Conservation (phyloP, 768 basidiomycete species). For the Mycena crocata region DNA sequence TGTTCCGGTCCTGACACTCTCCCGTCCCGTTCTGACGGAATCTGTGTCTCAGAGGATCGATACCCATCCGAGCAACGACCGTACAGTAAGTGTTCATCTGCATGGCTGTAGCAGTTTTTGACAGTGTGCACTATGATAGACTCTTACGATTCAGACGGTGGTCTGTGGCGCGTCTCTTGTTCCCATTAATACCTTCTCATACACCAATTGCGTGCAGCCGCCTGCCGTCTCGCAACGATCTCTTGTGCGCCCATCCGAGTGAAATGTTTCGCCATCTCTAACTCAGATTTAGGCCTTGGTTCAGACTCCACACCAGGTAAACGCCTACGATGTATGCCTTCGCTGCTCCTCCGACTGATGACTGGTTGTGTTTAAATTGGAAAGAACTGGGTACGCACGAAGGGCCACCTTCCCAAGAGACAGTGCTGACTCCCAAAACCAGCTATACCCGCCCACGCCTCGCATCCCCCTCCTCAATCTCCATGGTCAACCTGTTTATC, state of each 20-base stretch:
- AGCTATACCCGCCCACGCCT: slow-evolving; percentile 13
- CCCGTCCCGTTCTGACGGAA: background rate
- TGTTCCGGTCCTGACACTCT: background rate
- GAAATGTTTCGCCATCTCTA: too few relatives aligned
- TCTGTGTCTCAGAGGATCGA: background rate
- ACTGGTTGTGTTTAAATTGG: background rate
- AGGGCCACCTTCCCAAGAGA: background rate
- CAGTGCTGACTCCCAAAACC: background rate
- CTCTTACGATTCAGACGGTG: background rate
- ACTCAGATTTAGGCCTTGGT: too few relatives aligned
- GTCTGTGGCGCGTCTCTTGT: background rate
- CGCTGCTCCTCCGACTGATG: too few relatives aligned
- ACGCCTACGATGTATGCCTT: too few relatives aligned
- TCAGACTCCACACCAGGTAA: too few relatives aligned
- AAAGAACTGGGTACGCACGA: too few relatives aligned
- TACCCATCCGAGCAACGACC: background rate
- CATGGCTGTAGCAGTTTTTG: background rate
- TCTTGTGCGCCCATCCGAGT: background rate
- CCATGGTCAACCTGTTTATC: slow-evolving; percentile 3
- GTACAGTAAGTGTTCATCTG: background rate
- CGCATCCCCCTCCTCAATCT: slow-evolving; percentile 3
- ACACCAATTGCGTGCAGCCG: background rate
- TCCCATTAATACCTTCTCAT: background rate
- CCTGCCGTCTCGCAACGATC: background rate
- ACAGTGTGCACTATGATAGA: background rate